Conservation (phyloP, 345 rosid species). For the Excoecaria cochinchinensis region DNA sequence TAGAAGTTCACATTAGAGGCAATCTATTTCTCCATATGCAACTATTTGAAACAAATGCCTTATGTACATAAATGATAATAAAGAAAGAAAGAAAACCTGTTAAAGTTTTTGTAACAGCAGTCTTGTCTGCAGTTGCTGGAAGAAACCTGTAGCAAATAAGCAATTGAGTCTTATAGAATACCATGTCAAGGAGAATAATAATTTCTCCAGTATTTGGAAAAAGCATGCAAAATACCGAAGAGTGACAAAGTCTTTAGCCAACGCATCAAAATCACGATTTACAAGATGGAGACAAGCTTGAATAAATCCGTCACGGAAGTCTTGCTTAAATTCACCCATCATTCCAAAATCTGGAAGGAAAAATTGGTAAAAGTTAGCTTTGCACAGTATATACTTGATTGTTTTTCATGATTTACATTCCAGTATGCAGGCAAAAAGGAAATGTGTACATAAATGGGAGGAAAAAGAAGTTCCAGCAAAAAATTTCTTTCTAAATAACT, state of each 20-base stretch:
- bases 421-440: neutral
- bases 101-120: constrained; percentile 80
- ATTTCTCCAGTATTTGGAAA: neutral
- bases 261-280: constrained; percentile 83
- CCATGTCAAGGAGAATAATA: constrained; percentile 7
- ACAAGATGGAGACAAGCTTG: constrained; percentile 98
- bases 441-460: neutral
- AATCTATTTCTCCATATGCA: constrained; percentile 14
- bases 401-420: constrained; percentile 2
- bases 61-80: constrained; percentile 7
- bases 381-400: constrained; percentile 14
- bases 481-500: neutral
- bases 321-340: constrained; percentile 97
- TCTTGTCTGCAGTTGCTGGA: constrained; percentile 81
- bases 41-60: neutral
- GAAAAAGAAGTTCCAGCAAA: neutral
- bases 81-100: constrained; percentile 47
- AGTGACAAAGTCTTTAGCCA: constrained; percentile 86
- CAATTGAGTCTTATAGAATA: constrained; percentile 5
- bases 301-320: constrained; percentile 82
- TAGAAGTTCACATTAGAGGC: constrained; percentile 14
- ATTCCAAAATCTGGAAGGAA: constrained; percentile 82
- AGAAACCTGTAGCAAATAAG: constrained; percentile 57
- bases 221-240: constrained; percentile 64
- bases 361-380: constrained; percentile 35